Evolutionary conservation across 2,329 filamentous ascomycete species (phyloP), one percentile per base, ranked within the genome.

Genomic region (Fusarium kyushuense): DNA sequence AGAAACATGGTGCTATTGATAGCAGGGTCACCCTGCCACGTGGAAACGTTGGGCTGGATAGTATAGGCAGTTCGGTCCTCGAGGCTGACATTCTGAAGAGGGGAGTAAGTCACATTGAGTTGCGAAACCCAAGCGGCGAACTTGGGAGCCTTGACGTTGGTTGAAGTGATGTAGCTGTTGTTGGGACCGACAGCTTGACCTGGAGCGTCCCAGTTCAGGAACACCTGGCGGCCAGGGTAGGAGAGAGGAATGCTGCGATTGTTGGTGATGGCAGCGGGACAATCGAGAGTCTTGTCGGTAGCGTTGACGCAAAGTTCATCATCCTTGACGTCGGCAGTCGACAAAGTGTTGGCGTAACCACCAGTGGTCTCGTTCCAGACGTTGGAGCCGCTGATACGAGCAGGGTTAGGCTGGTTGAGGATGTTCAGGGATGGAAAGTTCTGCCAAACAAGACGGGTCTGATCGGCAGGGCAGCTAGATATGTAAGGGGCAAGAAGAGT

Each of bases 1-100:
- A 96, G 80, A 75, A 95, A 96, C 79, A 94, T 91, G 6, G 93
- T 96, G 0, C 87, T 90, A 69, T 96, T 96, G 51, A 92, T 83
- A 2, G 87, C 86, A 1, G 89, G 89, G 56, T 94, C 89, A 1
- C 88, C 87, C 60, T 85, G 82, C 74, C 85, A 96, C 0, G 91
- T 90, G 36, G 87, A 85, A 9, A 86, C 82, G 68, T 91, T 86
- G 1, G 92, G 93, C 82, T 96, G 92, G 64, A 89, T 87, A 0
- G 92, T 93, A 75, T 83, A 90, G 0, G 89, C 91, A 4, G 81
- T 81, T 57, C 85, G 85, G 5, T 82, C 78, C 2, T 73, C 62
- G 3, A 70, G 23, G 6, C 84, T 87, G 6, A 86, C 73, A 54
- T 88, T 81, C n/a, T 78, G 76, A n/a, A 92, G 76, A 0, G 84